Conservation (phyloP, 2,329 filamentous ascomycete species). For the Penicillium brevicompactum region DNA sequence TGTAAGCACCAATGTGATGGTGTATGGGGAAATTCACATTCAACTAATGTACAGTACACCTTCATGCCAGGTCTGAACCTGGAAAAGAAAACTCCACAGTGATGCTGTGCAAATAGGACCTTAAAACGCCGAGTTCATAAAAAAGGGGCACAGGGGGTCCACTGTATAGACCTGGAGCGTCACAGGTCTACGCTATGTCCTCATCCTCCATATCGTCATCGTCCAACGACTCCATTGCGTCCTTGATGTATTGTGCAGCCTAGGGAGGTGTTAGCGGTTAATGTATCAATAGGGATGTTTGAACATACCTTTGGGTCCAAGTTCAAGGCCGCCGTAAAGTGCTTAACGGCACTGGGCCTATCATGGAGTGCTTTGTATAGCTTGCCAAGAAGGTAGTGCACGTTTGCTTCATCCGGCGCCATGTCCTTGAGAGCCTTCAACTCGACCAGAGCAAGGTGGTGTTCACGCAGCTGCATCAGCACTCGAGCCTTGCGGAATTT, state of each 20-base stretch:
- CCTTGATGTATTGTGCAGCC: constrained; percentile 93
- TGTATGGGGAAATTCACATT: constrained; percentile 16
- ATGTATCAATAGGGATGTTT: constrained; percentile 5
- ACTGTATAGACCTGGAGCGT: constrained; percentile 22
- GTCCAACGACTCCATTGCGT: constrained; percentile 90
- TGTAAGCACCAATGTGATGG: constrained; percentile 15
- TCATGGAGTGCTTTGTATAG: constrained; percentile 62
- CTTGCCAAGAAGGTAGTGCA: constrained; percentile 86
- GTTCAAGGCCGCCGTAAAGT: constrained; percentile 93
- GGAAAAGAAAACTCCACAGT: constrained; percentile 25
- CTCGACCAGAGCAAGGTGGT: constrained; percentile 75
- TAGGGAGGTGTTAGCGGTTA: constrained; percentile 40
- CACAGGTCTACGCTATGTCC: constrained; percentile 45
- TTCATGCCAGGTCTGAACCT: constrained; percentile 28
- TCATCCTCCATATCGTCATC: constrained; percentile 65
- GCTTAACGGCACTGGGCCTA: constrained; percentile 76
- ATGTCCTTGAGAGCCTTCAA: constrained; percentile 86
- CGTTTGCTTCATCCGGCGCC: constrained; percentile 90
- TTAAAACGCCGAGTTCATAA: constrained; percentile 22
- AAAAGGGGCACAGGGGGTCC: constrained; percentile 13
- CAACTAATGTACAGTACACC: constrained; percentile 43
- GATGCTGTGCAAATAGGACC: constrained; percentile 26
- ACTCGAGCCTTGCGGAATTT: constrained; percentile 92
- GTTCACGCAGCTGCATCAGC: constrained; percentile 71
- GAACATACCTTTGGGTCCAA: constrained; percentile 85